phyloP scores from a whole-genome alignment of 495 filamentous ascomycete species.

The Cairneyella variabilis region DNA sequence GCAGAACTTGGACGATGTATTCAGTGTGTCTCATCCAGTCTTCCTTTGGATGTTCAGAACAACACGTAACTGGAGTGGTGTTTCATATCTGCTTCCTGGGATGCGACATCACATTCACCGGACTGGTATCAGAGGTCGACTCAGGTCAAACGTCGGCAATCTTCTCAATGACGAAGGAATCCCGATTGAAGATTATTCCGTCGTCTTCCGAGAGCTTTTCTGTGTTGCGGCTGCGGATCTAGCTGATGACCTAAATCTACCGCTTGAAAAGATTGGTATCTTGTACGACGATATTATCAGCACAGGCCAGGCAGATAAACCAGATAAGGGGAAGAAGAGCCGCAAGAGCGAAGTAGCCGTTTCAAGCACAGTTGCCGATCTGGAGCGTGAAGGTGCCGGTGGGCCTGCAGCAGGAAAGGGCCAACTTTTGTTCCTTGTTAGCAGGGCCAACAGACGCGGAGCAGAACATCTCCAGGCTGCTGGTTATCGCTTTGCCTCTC shows the following conservation, averaged over 20 bases:
- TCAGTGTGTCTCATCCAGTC: slow-evolving; percentile 71
- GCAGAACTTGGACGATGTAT: slow-evolving; percentile 71
- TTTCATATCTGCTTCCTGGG: slow-evolving; percentile 62
- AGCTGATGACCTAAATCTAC: slow-evolving; percentile 58
- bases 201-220: slow-evolving; percentile 82
- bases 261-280: slow-evolving; percentile 61
- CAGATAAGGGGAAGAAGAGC: background rate
- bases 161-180: slow-evolving; percentile 37
- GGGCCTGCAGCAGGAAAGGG: slow-evolving; percentile 53
- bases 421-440: slow-evolving; percentile 78
- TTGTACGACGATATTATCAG: slow-evolving; percentile 75
- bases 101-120: slow-evolving; percentile 57
- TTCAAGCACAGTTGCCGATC: background rate
- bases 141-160: slow-evolving; percentile 5
- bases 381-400: slow-evolving; percentile 17
- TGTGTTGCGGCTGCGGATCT: slow-evolving; percentile 75
- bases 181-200: slow-evolving; percentile 62
- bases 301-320: slow-evolving; percentile 41
- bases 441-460: slow-evolving; percentile 54
- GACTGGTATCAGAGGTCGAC: slow-evolving; percentile 2
- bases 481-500: slow-evolving; percentile 73
- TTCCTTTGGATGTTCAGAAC: slow-evolving; percentile 88
- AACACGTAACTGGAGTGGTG: slow-evolving; percentile 66
- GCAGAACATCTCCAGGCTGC: slow-evolving; percentile 57
- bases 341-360: background rate